Conservation (phyloP, 352 stramenopile species). For the Phytophthora chlamydospora region DNA sequence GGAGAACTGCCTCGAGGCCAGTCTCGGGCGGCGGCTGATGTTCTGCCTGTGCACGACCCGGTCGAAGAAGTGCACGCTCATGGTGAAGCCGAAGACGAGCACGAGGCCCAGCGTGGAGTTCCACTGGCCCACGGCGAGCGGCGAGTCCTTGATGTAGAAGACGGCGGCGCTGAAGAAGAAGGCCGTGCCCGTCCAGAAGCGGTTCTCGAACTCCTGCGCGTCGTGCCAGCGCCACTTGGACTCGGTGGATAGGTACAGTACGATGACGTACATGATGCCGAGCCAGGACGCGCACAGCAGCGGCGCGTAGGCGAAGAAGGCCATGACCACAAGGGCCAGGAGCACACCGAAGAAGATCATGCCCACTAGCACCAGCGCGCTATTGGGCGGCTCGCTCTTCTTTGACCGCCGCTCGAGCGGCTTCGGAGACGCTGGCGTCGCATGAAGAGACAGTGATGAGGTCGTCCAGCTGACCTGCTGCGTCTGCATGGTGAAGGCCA, state of each 20-base stretch:
- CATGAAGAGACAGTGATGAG: conserved; percentile 28
- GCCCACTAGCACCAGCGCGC: conserved; percentile 71
- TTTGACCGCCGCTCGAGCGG: conserved; percentile 21
- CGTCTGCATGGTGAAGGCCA: conserved; percentile 44
- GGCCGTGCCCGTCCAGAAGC: conserved; percentile 96
- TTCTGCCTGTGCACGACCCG: conserved; percentile 78
- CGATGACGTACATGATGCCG: conserved; percentile 84
- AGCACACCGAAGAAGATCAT: conserved; percentile 74
- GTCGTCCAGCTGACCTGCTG: conserved; percentile 32
- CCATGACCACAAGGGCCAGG: conserved; percentile 71
- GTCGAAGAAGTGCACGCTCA: conserved; percentile 83
- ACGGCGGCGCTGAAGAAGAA: conserved; percentile 92
- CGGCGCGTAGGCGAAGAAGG: conserved; percentile 83
- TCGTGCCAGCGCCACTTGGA: conserved; percentile 89
- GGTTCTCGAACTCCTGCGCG: conserved; percentile 96
- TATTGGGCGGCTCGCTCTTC: conserved; percentile 51
- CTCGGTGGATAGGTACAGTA: conserved; percentile 82
- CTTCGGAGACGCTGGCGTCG: conserved; percentile 20
- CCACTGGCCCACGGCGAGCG: conserved; percentile 79
- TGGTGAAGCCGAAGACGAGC: conserved; percentile 82
- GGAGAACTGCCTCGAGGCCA: conserved; percentile 52
- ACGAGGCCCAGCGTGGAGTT: conserved; percentile 76
- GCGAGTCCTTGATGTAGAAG: conserved; percentile 95
- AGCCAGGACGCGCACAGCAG: conserved; percentile 82
- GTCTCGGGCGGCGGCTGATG: conserved; percentile 64